These are phyloP conservation scores for Talaromyces sp. DNA, from an alignment of 2,329 filamentous ascomycete species.

Conservation along the genomic window DNA sequence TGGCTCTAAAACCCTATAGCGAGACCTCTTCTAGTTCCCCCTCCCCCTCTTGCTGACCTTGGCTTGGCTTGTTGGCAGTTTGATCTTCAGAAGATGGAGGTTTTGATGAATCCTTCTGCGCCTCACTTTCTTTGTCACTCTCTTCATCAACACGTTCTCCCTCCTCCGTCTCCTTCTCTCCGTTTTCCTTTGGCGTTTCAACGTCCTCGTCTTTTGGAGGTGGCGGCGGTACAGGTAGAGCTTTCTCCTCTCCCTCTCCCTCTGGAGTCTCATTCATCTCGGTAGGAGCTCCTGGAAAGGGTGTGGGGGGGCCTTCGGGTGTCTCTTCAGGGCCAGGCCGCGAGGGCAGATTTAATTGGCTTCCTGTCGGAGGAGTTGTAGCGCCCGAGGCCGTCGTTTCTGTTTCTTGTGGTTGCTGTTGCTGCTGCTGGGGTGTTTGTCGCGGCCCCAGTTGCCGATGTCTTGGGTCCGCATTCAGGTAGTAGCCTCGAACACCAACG, in stretches of 20 bases:
- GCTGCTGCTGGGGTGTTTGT: constrained; percentile 27
- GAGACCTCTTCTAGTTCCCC: constrained; percentile 18
- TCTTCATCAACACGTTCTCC: constrained; percentile 13
- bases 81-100: constrained; percentile 4
- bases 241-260: constrained; percentile 4
- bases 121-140: neutral
- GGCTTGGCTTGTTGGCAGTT: neutral
- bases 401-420: neutral
- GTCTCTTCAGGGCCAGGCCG: constrained; percentile 12
- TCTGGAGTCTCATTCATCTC: constrained; percentile 8
- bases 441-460: constrained; percentile 46
- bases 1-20: constrained; percentile 7
- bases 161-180: constrained; percentile 11
- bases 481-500: constrained; percentile 91
- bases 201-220: constrained; percentile 14
- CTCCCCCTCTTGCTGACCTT: constrained; percentile 11
- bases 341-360: constrained; percentile 14
- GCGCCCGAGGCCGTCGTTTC: constrained; percentile 1
- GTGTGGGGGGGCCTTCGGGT: constrained; percentile 16
- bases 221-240: constrained; percentile 16
- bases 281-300: constrained; percentile 17
- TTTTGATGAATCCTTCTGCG: constrained; percentile 7
- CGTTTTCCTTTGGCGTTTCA: constrained; percentile 14
- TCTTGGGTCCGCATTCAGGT: constrained; percentile 77
- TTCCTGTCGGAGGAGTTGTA: constrained; percentile 16